phyloP scores from a whole-genome alignment of 257 asterid genomes.

The Scutellaria barbata region DNA sequence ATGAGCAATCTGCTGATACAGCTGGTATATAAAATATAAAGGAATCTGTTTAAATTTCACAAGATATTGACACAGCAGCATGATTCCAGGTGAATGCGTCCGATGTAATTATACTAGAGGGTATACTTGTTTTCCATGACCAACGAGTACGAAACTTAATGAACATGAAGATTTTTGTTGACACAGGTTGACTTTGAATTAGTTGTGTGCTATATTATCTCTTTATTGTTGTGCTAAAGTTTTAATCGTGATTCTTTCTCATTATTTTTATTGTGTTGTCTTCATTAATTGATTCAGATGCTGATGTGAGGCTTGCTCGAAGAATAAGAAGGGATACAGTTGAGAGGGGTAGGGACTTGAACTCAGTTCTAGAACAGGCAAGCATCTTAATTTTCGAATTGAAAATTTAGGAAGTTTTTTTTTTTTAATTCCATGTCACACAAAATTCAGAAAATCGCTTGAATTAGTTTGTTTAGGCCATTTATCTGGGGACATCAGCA shows the following conservation, averaged over 20 bases:
- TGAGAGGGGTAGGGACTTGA: slow-evolving; percentile 94
- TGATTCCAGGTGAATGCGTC: slow-evolving; percentile 87
- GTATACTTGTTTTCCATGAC: slow-evolving; percentile 96
- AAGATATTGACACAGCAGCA: slow-evolving; percentile 6
- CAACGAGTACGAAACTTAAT: slow-evolving; percentile 88
- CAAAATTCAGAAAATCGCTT: slow-evolving; percentile 20
- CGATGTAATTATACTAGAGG: slow-evolving; percentile 96
- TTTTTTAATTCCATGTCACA: not conserved
- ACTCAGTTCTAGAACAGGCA: slow-evolving; percentile 96
- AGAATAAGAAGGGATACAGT: slow-evolving; percentile 97
- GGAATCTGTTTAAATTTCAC: slow-evolving; percentile 11
- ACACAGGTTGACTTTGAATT: slow-evolving; percentile 68
- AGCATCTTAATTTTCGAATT: slow-evolving; percentile 30
- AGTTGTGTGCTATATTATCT: slow-evolving; percentile 25
- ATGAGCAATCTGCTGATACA: slow-evolving; percentile 24
- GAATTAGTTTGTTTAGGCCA: slow-evolving; percentile 11
- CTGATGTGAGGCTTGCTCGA: slow-evolving; percentile 99
- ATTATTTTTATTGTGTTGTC: slow-evolving; percentile 1
- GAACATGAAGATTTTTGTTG: slow-evolving; percentile 99
- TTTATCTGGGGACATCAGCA: not conserved
- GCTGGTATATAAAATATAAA: slow-evolving; percentile 4
- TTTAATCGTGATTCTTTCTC: slow-evolving; percentile 1
- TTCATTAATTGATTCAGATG: slow-evolving; percentile 53
- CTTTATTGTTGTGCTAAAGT: slow-evolving; percentile 8
- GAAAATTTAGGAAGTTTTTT: slow-evolving; percentile 7